A percentile compares a stretch with the other conserved stretches of the same genome.
phyloP scores from a whole-genome alignment of 2,329 filamentous ascomycete species.

The Clarireedia paspali region DNA sequence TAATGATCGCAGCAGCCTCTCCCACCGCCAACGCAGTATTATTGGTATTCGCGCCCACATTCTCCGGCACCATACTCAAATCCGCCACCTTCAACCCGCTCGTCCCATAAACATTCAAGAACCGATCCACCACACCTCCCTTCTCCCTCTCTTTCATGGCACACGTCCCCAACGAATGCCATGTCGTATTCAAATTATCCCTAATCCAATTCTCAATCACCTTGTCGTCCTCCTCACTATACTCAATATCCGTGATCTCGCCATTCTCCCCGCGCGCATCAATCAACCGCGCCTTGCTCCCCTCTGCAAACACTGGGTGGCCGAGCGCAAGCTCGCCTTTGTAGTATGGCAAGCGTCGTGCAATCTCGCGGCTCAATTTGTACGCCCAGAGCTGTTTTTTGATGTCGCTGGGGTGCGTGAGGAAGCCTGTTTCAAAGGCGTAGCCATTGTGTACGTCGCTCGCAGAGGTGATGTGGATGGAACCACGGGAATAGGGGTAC shows the following conservation, averaged over 20 bases:
- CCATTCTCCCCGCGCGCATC: constrained; percentile 22
- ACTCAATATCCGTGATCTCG: constrained; percentile 32
- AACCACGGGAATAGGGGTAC: constrained; percentile 54
- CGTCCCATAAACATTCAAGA: constrained; percentile 34
- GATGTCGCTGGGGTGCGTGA: constrained; percentile 48
- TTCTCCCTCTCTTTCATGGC: constrained; percentile 32
- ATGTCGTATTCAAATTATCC: constrained; percentile 33
- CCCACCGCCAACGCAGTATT: constrained; percentile 37
- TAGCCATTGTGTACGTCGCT: constrained; percentile 35
- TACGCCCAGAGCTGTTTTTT: constrained; percentile 55
- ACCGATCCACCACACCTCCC: constrained; percentile 33
- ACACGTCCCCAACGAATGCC: constrained; percentile 35
- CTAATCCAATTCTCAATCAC: constrained; percentile 37
- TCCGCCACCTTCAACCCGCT: constrained; percentile 36
- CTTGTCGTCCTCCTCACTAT: constrained; percentile 27
- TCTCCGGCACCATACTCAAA: constrained; percentile 30
- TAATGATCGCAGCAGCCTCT: constrained; percentile 35
- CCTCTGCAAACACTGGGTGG: constrained; percentile 38
- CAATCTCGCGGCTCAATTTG: constrained; percentile 56
- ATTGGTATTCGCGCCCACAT: constrained; percentile 39
- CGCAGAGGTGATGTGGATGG: constrained; percentile 48
- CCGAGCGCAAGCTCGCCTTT: constrained; percentile 36
- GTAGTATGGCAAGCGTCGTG: constrained; percentile 46
- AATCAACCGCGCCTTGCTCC: constrained; percentile 32
- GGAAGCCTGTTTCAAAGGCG: constrained; percentile 51